These are phyloP conservation scores for Powellomyces hirtus DNA, from an alignment of 192 early-diverging fungal species.

Conservation along the genomic window DNA sequence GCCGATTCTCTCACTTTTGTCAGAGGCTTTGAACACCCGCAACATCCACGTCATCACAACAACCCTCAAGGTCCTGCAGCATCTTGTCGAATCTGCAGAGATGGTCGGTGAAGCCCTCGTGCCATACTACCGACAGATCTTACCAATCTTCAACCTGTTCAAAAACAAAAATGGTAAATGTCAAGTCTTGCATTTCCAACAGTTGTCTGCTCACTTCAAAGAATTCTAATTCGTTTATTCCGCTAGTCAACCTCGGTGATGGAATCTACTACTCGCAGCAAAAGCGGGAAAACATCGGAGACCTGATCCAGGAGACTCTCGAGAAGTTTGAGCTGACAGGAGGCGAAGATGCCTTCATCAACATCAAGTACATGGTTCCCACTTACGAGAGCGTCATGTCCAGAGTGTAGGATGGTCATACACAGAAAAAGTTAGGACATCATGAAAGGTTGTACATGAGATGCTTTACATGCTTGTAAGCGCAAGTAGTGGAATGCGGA, in stretches of 20 bases:
- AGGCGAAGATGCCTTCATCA: constrained; percentile 68
- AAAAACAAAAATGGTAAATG: constrained; percentile 62
- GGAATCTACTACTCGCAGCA: constrained; percentile 67
- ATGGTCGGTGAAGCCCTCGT: constrained; percentile 67
- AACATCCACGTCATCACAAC: constrained; percentile 64
- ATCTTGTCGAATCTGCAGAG: constrained; percentile 61
- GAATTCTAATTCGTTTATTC: constrained; percentile 10
- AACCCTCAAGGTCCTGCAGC: constrained; percentile 60
- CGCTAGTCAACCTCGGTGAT: constrained; percentile 58
- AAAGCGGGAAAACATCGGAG: constrained; percentile 66
- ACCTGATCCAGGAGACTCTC: constrained; percentile 63
- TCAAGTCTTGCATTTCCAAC: no score
- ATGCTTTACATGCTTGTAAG: no score
- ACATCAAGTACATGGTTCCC: constrained; percentile 73
- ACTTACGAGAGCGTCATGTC: no score
- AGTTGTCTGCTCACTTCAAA: not conserved
- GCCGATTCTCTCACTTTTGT: no score
- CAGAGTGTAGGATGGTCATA: no score
- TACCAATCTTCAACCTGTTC: constrained; percentile 64
- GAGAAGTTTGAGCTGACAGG: constrained; percentile 66
- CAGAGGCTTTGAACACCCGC: constrained; percentile 65
- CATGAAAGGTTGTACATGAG: no score
- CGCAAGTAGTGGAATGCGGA: no score
- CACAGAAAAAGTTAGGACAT: no score
- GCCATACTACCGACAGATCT: constrained; percentile 62